A percentile compares a stretch with the other conserved stretches of the same genome.
Conservation (phyloP, 106 monocot genomes). For the Narthecium ossifragum region DNA sequence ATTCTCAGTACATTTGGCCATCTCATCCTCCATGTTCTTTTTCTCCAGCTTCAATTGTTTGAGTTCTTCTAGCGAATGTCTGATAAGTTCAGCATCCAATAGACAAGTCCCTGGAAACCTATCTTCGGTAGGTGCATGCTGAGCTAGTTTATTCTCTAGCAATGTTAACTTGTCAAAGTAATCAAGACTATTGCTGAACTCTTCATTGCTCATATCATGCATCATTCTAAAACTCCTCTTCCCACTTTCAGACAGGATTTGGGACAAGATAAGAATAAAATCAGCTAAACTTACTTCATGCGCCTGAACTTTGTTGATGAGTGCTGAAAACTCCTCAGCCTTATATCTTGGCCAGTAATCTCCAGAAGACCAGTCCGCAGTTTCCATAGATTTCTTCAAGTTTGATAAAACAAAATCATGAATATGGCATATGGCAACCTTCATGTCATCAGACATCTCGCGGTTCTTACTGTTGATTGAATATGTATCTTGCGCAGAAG, state of each 20-base stretch:
- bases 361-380: not conserved
- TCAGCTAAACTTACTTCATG: not conserved
- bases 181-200: conserved; percentile 3
- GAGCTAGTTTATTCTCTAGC: conserved; percentile 7
- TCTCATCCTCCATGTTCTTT: not conserved
- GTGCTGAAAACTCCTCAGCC: conserved; percentile 4
- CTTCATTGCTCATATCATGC: conserved; percentile 2
- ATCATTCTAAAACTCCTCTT: not conserved
- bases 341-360: not conserved
- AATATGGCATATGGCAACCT: conserved; percentile 8
- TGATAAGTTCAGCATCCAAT: not conserved
- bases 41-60: conserved; percentile 13
- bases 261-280: conserved; percentile 8
- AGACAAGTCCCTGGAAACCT: not conserved
- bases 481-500: not conserved
- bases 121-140: not conserved
- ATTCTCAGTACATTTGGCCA: conserved; percentile 4
- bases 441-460: not conserved
- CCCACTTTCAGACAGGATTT: conserved; percentile 3
- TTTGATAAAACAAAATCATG: conserved; percentile 3
- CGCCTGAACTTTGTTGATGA: not conserved
- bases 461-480: not conserved
- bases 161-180: conserved; percentile 9
- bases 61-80: conserved; percentile 1
- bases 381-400: conserved; percentile 4